phyloP scores from a whole-genome alignment of 768 basidiomycete species.

The Porpolomopsis calyptriformis region DNA sequence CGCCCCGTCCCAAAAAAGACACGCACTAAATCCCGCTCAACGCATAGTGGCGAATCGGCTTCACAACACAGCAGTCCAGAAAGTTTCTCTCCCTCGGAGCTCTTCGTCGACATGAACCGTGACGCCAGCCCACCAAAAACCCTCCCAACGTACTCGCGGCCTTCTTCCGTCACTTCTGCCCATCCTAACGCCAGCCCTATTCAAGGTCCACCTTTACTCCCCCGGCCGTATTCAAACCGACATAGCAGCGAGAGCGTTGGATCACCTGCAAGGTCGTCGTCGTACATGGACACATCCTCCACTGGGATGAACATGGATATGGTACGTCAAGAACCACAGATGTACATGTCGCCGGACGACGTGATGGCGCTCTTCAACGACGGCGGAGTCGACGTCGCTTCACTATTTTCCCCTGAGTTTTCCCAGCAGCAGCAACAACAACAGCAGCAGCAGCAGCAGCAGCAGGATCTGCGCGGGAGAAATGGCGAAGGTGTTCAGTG shows the following conservation, averaged over 20 bases:
- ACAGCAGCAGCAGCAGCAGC: neutral
- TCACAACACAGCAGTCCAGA: slow-evolving; percentile 52
- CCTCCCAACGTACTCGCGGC: neutral
- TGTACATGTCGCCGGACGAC: slow-evolving; percentile 50
- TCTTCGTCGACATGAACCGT: slow-evolving; percentile 36
- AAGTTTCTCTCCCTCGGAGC: slow-evolving; percentile 53
- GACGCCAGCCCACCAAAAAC: slow-evolving; percentile 1
- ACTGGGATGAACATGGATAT: slow-evolving; percentile 14
- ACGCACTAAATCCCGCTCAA: slow-evolving; percentile 34
- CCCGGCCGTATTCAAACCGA: neutral
- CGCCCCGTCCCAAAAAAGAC: slow-evolving; percentile 78
- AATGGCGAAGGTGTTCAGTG: neutral
- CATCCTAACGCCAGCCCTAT: neutral
- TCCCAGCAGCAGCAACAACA: neutral
- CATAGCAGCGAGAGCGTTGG: neutral
- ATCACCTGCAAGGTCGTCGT: neutral
- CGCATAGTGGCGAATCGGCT: slow-evolving; percentile 33
- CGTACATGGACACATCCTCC: neutral
- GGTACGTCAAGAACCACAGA: slow-evolving; percentile 33
- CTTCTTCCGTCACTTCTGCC: slow-evolving; percentile 1
- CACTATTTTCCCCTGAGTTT: slow-evolving; percentile 18
- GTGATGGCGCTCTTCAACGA: slow-evolving; percentile 55
- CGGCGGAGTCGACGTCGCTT: slow-evolving; percentile 20
- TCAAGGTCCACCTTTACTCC: slow-evolving; percentile 1
- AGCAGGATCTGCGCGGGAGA: neutral